These are phyloP conservation scores for Porpolomopsis calyptriformis DNA, from an alignment of 768 basidiomycete species.

Conservation along the genomic window DNA sequence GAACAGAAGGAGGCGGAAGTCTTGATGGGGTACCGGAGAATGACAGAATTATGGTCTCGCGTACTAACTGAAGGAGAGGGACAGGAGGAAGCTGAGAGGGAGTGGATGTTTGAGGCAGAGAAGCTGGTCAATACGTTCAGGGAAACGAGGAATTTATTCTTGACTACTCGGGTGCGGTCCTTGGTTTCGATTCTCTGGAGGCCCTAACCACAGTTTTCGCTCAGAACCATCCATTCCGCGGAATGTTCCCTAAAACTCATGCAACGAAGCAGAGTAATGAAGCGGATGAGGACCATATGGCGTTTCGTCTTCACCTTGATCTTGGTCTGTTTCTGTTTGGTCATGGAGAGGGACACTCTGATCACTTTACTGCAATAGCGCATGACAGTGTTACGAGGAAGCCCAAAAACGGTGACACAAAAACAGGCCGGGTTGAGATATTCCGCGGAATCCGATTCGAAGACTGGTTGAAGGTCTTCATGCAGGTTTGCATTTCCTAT, in stretches of 20 bases:
- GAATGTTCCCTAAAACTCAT: conserved; percentile 51
- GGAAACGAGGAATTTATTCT: conserved; percentile 76
- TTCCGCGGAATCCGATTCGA: conserved; percentile 80
- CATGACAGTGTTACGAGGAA: conserved; percentile 47
- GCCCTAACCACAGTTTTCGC: neutral
- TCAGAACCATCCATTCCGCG: conserved; percentile 48
- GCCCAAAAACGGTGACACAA: conserved; percentile 30
- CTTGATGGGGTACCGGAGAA: conserved; percentile 41
- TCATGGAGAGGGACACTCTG: no score
- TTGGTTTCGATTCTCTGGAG: neutral
- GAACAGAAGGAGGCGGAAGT: conserved; percentile 57
- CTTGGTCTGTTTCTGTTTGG: conserved; percentile 36
- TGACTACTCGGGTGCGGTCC: conserved; percentile 56
- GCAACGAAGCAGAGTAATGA: conserved; percentile 32
- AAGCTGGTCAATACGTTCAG: conserved; percentile 82
- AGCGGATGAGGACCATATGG: conserved; percentile 62
- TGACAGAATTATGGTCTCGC: conserved; percentile 53
- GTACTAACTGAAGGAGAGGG: conserved; percentile 31
- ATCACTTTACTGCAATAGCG: conserved; percentile 26
- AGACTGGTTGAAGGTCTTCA: conserved; percentile 75
- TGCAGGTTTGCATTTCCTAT: conserved; percentile 51
- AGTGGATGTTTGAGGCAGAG: conserved; percentile 80
- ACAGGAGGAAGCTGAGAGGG: conserved; percentile 42
- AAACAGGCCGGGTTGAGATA: conserved; percentile 38
- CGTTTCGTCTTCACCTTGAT: conserved; percentile 64